Evolutionary conservation across 1,284 basidiomycete species (phyloP).

Genomic region (Ganoderma lucidum): DNA sequence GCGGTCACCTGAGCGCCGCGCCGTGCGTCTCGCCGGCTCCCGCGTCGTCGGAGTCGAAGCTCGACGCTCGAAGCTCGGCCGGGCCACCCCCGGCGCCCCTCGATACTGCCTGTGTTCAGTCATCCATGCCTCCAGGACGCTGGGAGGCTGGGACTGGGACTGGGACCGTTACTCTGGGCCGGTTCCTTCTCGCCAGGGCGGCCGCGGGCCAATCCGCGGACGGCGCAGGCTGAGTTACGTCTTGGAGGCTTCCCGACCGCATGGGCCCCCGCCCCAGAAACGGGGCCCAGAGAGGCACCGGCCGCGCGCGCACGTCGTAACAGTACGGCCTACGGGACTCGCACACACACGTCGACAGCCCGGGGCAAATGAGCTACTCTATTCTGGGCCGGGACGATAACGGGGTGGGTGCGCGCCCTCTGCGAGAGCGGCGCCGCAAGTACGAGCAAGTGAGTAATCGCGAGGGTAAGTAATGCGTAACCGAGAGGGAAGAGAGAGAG

Average conservation of each 20-base stretch:
- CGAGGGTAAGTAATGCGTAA: constrained; percentile 4
- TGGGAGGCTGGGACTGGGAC: background rate
- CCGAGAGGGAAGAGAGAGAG: background rate
- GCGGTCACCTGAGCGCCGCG: background rate
- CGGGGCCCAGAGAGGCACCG: constrained; percentile 20
- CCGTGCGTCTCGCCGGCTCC: background rate
- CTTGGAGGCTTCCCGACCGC: constrained; percentile 15
- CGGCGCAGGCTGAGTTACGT: constrained; percentile 10
- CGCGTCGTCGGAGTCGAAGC: background rate
- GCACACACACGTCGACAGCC: constrained; percentile 6
- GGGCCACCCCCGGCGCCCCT: background rate
- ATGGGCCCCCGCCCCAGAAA: constrained; percentile 16
- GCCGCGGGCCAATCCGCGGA: background rate
- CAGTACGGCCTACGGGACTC: constrained; percentile 10
- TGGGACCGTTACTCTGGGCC: background rate
- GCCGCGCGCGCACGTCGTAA: constrained; percentile 7
- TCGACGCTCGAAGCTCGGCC: background rate
- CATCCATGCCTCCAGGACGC: background rate
- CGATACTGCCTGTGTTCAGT: no score
- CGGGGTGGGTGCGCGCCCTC: background rate
- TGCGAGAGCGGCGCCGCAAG: background rate
- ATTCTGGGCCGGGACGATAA: constrained; percentile 16
- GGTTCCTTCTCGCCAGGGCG: background rate
- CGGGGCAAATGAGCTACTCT: constrained; percentile 19
- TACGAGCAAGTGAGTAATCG: background rate